Conservation (phyloP, 108 stramenopile species). For the Skeletonema potamos region DNA sequence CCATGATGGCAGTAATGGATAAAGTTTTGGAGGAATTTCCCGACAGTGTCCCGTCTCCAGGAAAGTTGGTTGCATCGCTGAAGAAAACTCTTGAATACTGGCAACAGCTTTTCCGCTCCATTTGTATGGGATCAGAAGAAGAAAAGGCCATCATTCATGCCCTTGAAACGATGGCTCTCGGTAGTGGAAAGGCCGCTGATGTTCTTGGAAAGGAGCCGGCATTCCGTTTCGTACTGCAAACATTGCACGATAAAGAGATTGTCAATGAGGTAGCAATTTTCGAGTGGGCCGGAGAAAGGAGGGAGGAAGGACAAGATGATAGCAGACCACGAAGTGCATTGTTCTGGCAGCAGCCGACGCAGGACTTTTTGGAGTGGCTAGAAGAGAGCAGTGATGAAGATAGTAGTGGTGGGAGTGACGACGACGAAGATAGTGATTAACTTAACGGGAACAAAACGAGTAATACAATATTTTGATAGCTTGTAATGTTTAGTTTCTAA, state of each 20-base stretch:
- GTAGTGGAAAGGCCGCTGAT: constrained; percentile 50
- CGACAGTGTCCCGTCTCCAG: constrained; percentile 29
- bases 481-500: too few species aligned
- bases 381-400: constrained; percentile 40
- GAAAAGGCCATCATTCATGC: constrained; percentile 73
- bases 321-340: constrained; percentile 50
- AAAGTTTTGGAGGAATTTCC: constrained; percentile 50
- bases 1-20: constrained; percentile 71
- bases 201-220: constrained; percentile 57
- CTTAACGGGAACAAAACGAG: background rate
- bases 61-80: constrained; percentile 62
- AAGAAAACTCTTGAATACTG: constrained; percentile 71
- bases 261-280: constrained; percentile 84
- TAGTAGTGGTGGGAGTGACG: constrained; percentile 55
- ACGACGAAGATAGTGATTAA: constrained; percentile 39
- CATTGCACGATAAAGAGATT: constrained; percentile 78
- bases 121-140: constrained; percentile 75
- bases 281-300: constrained; percentile 71
- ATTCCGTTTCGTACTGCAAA: constrained; percentile 84
- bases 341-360: constrained; percentile 63
- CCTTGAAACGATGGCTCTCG: constrained; percentile 66
- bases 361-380: constrained; percentile 90
- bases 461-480: background rate
- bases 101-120: constrained; percentile 73
- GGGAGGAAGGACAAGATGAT: constrained; percentile 53